Evolutionary conservation across 169 alveolate genomes (phyloP).

Genomic region (Theileria equi): DNA sequence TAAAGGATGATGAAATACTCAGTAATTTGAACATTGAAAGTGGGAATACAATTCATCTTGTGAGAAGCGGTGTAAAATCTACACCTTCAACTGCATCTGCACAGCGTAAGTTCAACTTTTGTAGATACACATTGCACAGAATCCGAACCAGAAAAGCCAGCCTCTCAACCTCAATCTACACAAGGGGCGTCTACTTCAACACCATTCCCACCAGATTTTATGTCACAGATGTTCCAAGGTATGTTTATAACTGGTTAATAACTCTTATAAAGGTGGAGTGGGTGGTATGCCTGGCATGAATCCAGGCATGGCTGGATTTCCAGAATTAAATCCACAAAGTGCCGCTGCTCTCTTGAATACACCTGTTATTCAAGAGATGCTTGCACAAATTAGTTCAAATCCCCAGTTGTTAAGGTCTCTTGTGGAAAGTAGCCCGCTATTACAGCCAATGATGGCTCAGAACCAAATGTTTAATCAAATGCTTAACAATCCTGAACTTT

Average conservation of each 20-base stretch:
- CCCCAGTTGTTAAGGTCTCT: slow-evolving; percentile 69
- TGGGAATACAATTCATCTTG: slow-evolving; percentile 88
- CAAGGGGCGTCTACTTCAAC: slow-evolving; percentile 13
- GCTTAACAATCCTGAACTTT: slow-evolving; percentile 81
- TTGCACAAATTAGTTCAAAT: slow-evolving; percentile 68
- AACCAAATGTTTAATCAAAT: slow-evolving; percentile 81
- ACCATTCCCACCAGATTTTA: slow-evolving; percentile 47
- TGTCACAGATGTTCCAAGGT: slow-evolving; percentile 67
- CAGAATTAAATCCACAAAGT: slow-evolving; percentile 49
- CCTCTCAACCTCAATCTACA: no score
- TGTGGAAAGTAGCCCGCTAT: slow-evolving; percentile 45
- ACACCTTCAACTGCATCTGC: slow-evolving; percentile 33
- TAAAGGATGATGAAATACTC: slow-evolving; percentile 83
- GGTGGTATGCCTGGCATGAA: slow-evolving; percentile 28
- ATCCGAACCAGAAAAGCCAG: background rate
- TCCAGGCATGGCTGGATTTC: slow-evolving; percentile 38
- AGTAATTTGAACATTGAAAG: slow-evolving; percentile 75
- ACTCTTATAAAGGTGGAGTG: slow-evolving; percentile 15
- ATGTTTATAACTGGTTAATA: background rate
- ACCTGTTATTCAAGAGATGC: slow-evolving; percentile 77
- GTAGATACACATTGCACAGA: background rate
- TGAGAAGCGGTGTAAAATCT: slow-evolving; percentile 78
- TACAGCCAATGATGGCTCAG: slow-evolving; percentile 65
- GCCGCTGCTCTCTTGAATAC: slow-evolving; percentile 66
- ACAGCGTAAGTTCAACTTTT: background rate